Conservation (phyloP, 768 basidiomycete genomes). For the Leucogyrophana mollusca region DNA sequence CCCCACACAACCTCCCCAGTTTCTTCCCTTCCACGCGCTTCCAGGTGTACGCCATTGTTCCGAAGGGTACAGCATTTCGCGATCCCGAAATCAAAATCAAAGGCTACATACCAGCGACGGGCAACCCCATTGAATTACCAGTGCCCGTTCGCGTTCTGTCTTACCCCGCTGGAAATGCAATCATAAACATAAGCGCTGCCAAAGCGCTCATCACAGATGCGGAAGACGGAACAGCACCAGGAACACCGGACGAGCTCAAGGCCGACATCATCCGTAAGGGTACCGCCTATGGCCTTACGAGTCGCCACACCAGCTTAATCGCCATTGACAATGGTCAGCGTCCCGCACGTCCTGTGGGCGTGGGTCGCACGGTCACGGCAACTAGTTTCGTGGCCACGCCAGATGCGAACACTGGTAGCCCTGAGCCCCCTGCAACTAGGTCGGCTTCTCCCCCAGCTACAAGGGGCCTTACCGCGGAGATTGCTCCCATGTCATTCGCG, state of each 20-base stretch:
- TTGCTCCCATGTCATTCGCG: no score
- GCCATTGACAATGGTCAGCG: slow-evolving; percentile 1
- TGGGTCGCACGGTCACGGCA: background rate
- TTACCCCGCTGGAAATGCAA: background rate
- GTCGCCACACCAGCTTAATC: slow-evolving; percentile 6
- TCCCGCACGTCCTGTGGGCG: background rate
- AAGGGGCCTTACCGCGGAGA: no score
- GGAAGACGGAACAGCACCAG: background rate
- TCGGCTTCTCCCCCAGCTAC: no score
- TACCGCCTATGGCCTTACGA: slow-evolving; percentile 4
- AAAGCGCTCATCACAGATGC: slow-evolving; percentile 6
- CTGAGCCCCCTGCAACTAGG: no score
- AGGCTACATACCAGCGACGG: background rate
- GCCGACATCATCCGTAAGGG: slow-evolving; percentile 4
- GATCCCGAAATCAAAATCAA: background rate
- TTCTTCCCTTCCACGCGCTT: slow-evolving; percentile 5
- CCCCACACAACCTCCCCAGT: background rate
- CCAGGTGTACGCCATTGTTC: slow-evolving; percentile 3
- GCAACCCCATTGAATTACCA: no score
- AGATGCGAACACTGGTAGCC: no score
- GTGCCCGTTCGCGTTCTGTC: background rate
- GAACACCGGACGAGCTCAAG: background rate
- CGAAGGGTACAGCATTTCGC: background rate
- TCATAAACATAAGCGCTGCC: slow-evolving; percentile 3
- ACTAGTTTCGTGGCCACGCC: no score